Conservation (phyloP, 345 rosid genomes). For the Iberis pinnata region DNA sequence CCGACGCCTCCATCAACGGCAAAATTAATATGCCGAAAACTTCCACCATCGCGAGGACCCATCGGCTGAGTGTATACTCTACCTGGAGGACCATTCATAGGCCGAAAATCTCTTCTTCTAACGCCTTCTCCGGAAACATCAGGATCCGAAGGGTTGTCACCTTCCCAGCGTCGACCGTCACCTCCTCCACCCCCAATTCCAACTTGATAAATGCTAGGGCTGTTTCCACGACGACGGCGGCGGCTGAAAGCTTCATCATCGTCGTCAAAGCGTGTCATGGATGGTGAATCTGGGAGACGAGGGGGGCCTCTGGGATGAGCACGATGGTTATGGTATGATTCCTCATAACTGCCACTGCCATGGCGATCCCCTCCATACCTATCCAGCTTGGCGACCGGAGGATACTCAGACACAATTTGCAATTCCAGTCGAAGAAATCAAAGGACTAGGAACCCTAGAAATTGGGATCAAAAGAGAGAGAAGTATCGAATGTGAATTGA, state of each 20-base stretch:
- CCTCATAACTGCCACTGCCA: slow-evolving; percentile 34
- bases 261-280: slow-evolving; percentile 30
- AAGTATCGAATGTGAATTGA: not conserved
- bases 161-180: slow-evolving; percentile 41
- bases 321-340: slow-evolving; percentile 34
- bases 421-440: slow-evolving; percentile 4
- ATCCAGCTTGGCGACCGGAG: slow-evolving; percentile 46
- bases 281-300: slow-evolving; percentile 39
- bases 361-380: slow-evolving; percentile 71
- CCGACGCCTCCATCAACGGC: slow-evolving; percentile 24
- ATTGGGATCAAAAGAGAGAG: slow-evolving; percentile 1
- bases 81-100: slow-evolving; percentile 27
- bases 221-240: slow-evolving; percentile 48
- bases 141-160: slow-evolving; percentile 54
- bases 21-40: slow-evolving; percentile 19
- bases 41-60: slow-evolving; percentile 32
- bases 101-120: slow-evolving; percentile 35
- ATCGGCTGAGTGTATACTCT: slow-evolving; percentile 35
- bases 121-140: slow-evolving; percentile 23
- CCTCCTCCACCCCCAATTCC: slow-evolving; percentile 32
- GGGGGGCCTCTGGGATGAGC: slow-evolving; percentile 41
- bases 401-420: not conserved
- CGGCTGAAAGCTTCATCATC: slow-evolving; percentile 33
- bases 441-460: slow-evolving; percentile 34
- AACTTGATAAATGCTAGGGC: slow-evolving; percentile 50